A percentile compares a stretch with the other conserved stretches of the same genome.
Evolutionary conservation across 2,329 filamentous ascomycete species (phyloP).

Genomic region (Thermochaetoides dissita): DNA sequence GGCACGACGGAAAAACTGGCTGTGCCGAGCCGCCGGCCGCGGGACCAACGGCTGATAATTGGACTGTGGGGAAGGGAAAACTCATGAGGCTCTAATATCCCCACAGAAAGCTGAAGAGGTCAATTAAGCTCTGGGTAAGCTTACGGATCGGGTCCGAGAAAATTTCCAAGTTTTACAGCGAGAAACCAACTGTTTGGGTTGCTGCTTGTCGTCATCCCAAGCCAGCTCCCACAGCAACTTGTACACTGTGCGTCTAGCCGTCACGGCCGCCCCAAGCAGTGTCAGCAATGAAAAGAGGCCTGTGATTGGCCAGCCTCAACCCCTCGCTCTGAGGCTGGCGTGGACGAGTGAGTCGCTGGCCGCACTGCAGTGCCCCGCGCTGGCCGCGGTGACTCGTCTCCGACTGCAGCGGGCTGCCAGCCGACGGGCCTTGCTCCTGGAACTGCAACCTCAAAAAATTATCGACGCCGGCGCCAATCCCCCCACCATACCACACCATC

Average conservation of each 20-base stretch:
- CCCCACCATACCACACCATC: conserved; percentile 12
- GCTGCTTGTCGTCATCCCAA: no score
- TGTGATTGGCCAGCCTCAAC: conserved; percentile 6
- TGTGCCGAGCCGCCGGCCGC: conserved; percentile 10
- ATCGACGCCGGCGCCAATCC: conserved; percentile 9
- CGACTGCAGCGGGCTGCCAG: neutral
- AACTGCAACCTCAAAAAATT: conserved; percentile 9
- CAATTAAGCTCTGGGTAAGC: no score
- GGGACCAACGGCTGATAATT: neutral
- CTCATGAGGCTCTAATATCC: no score
- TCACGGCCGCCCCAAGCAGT: neutral
- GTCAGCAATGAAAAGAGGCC: conserved; percentile 8
- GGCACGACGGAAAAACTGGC: conserved; percentile 16
- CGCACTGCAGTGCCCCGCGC: conserved; percentile 6
- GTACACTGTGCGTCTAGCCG: neutral
- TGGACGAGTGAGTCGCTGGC: no score
- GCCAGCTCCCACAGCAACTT: no score
- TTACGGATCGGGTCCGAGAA: neutral
- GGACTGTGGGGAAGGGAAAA: neutral
- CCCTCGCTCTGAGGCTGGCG: neutral
- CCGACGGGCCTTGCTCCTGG: no score
- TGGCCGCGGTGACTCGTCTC: conserved; percentile 8
- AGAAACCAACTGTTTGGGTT: no score
- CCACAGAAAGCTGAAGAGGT: no score
- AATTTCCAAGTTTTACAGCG: neutral